Evolutionary conservation across 2,329 filamentous ascomycete genomes (phyloP), one percentile per base, ranked within the genome.

Genomic region (Fusarium sp.): DNA sequence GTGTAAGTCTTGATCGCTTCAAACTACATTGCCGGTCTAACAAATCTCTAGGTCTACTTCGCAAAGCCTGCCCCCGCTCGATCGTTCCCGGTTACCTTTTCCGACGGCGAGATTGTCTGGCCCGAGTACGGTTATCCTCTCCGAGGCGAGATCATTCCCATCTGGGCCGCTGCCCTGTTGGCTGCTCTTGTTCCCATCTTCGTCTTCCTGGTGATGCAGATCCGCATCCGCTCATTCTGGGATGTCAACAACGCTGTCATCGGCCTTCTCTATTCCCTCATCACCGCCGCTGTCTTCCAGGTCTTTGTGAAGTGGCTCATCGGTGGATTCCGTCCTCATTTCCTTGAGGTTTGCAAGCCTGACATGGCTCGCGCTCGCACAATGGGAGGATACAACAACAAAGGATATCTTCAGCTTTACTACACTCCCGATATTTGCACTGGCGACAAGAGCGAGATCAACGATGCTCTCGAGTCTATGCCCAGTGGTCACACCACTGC

Each of bases 261-360:
- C 53, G 92, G 92, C 20, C 86, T 94, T 0, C 82, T 93, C 1
- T 94, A 94, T 84, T 86, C 89, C 2, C 86, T 93, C 70, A 92
- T 93, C 81, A 85, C 87, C 11, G 91, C 91, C 7, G 90, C 91
- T n/a, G 89, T 94, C 55, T 93, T 94, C 83, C 92, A 94, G 77
- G 91, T 94, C 73, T 91, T 93, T 77, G 76, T 94, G 79, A 94
- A 94, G 82, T 91, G 88, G 87, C 87, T 94, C 45, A 93, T 94
- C 70, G 92, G 92, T 20, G 92, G 91, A 20, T 83, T 92, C 26
- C 87, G 91, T n/a, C 92, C 92, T 2, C 90, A 93, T 79, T 94
- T 93, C 83, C 85, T 94, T 26, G 86, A 85, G 28, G 91, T 92
- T 59, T 94, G 91, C 86, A 87, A 91, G 79, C 92, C 91, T 1